Evolutionary conservation across 2,329 filamentous ascomycete genomes (phyloP).

Genomic region (Aspergillus felis): DNA sequence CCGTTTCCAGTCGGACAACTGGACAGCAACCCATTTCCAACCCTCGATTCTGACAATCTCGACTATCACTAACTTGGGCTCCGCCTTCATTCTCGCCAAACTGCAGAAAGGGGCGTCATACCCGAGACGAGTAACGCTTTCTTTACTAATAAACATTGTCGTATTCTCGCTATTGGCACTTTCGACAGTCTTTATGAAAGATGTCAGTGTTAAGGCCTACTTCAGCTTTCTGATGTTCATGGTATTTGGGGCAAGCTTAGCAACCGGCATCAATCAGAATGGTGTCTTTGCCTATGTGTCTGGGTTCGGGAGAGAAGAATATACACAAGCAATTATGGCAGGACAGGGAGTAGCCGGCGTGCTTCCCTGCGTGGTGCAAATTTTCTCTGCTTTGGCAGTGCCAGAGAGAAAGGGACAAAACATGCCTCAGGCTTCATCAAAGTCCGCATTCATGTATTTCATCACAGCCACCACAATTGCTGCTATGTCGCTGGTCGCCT

Average conservation of each 20-base stretch:
- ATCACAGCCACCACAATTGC: constrained; percentile 79
- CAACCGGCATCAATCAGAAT: constrained; percentile 85
- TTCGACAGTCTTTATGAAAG: constrained; percentile 68
- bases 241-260: constrained; percentile 74
- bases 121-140: constrained; percentile 74
- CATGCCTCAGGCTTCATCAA: constrained; percentile 49
- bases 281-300: constrained; percentile 89
- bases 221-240: constrained; percentile 77
- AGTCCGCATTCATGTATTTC: constrained; percentile 86
- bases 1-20: constrained; percentile 68
- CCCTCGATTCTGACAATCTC: constrained; percentile 83
- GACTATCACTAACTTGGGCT: constrained; percentile 73
- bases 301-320: constrained; percentile 78
- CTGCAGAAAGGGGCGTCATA: constrained; percentile 82
- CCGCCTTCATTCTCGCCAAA: constrained; percentile 72
- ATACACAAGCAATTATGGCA: constrained; percentile 94
- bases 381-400: constrained; percentile 72
- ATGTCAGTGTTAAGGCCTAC: constrained; percentile 62
- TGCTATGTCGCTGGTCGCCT: constrained; percentile 63
- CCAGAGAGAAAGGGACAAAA: constrained; percentile 41
- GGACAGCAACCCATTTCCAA: constrained; percentile 79
- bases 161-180: constrained; percentile 74
- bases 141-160: constrained; percentile 71
- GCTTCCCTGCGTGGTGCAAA: constrained; percentile 80
- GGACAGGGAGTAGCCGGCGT: constrained; percentile 92